phyloP scores from a whole-genome alignment of 352 stramenopile species.

The Pythium brachiatum region DNA sequence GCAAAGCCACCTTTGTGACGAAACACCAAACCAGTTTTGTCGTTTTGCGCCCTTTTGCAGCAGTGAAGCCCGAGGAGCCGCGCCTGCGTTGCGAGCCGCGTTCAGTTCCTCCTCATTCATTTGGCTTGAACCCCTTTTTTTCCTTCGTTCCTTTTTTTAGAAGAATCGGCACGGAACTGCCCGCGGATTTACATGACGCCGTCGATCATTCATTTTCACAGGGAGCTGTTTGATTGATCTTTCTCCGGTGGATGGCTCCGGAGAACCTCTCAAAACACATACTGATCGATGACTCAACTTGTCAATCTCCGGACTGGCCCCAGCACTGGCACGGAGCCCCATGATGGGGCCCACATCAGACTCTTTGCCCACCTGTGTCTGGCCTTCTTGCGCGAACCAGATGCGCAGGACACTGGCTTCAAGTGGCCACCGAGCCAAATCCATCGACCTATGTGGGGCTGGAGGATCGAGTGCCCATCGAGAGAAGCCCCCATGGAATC shows the following conservation, averaged over 20 bases:
- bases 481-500: neutral
- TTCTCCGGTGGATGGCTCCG: neutral
- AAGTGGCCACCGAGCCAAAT: neutral
- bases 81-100: neutral
- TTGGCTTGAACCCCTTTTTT: neutral
- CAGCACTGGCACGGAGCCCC: neutral
- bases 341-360: too few species aligned
- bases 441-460: neutral
- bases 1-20: neutral
- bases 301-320: slow-evolving; percentile 2
- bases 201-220: neutral
- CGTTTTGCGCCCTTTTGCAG: neutral
- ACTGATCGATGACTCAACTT: neutral
- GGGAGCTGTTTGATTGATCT: neutral
- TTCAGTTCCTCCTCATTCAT: neutral
- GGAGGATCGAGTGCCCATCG: neutral
- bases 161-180: slow-evolving; percentile 14
- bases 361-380: neutral
- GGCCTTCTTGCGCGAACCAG: neutral
- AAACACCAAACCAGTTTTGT: neutral
- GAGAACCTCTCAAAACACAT: neutral
- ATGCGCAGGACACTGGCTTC: neutral
- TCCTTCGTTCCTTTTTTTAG: slow-evolving; percentile 29
- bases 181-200: neutral
- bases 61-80: neutral